Evolutionary conservation across 1,284 basidiomycete genomes (phyloP), one percentile per base, ranked within the genome.

Genomic region (Ceratobasidium sp.): DNA sequence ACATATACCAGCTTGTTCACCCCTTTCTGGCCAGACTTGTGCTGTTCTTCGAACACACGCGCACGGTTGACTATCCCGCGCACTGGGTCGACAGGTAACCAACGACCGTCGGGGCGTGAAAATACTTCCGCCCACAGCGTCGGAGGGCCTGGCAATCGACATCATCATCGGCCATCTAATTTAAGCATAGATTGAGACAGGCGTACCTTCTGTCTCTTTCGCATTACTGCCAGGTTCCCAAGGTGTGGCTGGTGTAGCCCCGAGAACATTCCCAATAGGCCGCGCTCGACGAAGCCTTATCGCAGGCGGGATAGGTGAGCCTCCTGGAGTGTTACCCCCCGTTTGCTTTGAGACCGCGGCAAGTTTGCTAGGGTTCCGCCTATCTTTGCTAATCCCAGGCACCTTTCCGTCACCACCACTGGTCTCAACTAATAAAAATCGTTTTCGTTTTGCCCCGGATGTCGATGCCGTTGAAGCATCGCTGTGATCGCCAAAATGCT

Each of bases 71-170:
- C 91, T 70, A 92, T 88, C 56, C 89, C 91, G 13, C 93, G 91
- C 40, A 97, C 89, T 3, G 96, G 95, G 84, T 99, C 98, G 57
- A 99, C 92, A 0, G 96, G 93, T 23, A 99, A 87, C 97, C 97
- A 99, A 56, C 92, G 91, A 62, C 91, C 92, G 85, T 98, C 96
- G 0, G 96, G 92, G 23, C 95, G 92, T 40, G 95, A 97, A 85
- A 97, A 99, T 0, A 98, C 95, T 84, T 99, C 98, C 0, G 95
- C 96, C 98, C 97, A 99, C 84, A 97, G 96, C 2, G 97, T 93
- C 0, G 97, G 98, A 1, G 96, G 93, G 17, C 79, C 81, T 40
- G 78, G 33, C 10, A 80, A 91, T n/a, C 44, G 20, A 68, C 6
- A 20, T 56, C 23, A 65, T 46, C n/a, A 4, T 40, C 38, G n/a